Base-by-base conservation (phyloP, 106 monocot genomes). In the Xerophyta viscosa region DNA sequence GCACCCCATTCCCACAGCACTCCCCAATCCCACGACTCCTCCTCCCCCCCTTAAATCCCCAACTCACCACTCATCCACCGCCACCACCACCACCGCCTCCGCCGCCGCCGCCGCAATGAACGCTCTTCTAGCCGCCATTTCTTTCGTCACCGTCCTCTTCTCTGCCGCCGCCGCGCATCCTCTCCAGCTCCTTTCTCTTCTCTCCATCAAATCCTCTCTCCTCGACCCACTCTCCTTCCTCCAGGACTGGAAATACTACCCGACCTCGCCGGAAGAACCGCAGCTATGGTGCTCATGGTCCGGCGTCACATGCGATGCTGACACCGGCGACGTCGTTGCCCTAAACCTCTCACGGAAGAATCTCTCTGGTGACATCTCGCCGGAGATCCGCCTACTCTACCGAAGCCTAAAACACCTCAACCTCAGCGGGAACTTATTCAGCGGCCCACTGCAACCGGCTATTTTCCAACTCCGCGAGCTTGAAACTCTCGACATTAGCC, bases 351-450 rank as follows among this genome's bases (percentile, higher is more conserved):
- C 92, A 13, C 12, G 46, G 30, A 53, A 52, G 37, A 87, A 83
- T 61, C 72, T 88, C 3, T 86, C 92, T 31, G 84, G 84, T 14
- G 23, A 61, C 36, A 59, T 81, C 29, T 24, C 79, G 24, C 60
- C 78, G 21, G 75, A 77, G 12, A 57, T 86, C 27, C 76, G 65
- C 1, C 64, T 73, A 4, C 76, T 92, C 15, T 55, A 48, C 21
- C 22, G 56, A 37, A 53, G 66, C 31, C 78, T 92, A 1, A 22
- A 27, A 13, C 71, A 48, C 62, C 80, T 87, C 54, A 87, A 87
- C 56, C 59, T 93, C 56, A 80, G 83, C 70, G 24, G 71, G 22
- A 87, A 87, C 77, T 65, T 68, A 54, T 82, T 93, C 67, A 15
- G 52, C 12, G 87, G 92, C 0, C 45, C 50, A 3, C 51, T 92